Percentiles rank a stretch among this genome's conserved stretches.
phyloP scores from a whole-genome alignment of 2,329 filamentous ascomycete species.

The Pyrenochaeta sp. region DNA sequence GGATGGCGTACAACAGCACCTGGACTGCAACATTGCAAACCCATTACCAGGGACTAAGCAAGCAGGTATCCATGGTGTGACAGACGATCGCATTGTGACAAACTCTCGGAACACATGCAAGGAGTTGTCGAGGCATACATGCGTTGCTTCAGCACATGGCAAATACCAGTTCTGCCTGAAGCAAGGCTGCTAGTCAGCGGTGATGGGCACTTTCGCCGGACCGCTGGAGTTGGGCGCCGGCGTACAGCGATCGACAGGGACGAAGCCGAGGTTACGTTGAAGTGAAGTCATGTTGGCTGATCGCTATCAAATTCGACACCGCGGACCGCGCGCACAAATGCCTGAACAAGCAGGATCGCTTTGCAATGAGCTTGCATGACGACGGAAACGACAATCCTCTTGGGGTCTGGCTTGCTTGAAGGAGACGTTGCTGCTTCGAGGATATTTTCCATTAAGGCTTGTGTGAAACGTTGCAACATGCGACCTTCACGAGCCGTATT shows the following conservation, averaged over 20 bases:
- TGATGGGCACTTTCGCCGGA: not conserved
- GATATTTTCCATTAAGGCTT: slow-evolving; percentile 14
- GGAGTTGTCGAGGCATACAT: slow-evolving; percentile 7
- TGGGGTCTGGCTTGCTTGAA: slow-evolving; percentile 21
- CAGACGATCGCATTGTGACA: slow-evolving; percentile 23
- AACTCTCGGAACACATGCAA: slow-evolving; percentile 13
- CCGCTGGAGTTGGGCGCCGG: slow-evolving; percentile 19
- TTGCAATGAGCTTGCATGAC: slow-evolving; percentile 22
- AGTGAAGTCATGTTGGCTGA: slow-evolving; percentile 30
- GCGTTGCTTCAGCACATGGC: slow-evolving; percentile 1
- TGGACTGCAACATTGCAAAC: slow-evolving; percentile 17
- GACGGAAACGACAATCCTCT: slow-evolving; percentile 10
- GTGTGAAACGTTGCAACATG: slow-evolving; percentile 40
- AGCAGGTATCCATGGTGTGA: slow-evolving; percentile 23
- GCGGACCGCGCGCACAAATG: slow-evolving; percentile 16
- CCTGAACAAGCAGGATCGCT: slow-evolving; percentile 12
- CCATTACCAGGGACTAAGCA: slow-evolving; percentile 23
- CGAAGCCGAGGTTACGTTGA: slow-evolving; percentile 15
- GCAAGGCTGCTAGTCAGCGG: not conserved
- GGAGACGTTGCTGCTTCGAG: slow-evolving; percentile 18
- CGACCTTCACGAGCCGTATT: slow-evolving; percentile 36
- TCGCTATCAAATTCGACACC: slow-evolving; percentile 24
- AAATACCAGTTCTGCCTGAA: slow-evolving; percentile 9
- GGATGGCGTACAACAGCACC: slow-evolving; percentile 23
- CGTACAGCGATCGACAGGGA: slow-evolving; percentile 28